Evolutionary conservation across 2,329 filamentous ascomycete genomes (phyloP).

Genomic region (Cercospora sp.): DNA sequence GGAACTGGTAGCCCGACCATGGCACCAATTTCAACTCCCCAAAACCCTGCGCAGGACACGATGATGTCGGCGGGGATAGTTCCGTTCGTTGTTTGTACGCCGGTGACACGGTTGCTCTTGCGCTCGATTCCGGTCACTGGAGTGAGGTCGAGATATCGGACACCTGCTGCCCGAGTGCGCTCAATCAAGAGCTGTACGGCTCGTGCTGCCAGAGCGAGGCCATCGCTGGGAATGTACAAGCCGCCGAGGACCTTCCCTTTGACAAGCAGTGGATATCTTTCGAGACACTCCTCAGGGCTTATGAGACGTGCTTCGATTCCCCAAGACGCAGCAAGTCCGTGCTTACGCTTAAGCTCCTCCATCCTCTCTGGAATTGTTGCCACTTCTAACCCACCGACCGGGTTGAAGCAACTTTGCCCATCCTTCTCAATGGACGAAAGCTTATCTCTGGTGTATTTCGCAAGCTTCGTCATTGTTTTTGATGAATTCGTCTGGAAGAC

Average conservation of each 20-base stretch:
- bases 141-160: slow-evolving; percentile 58
- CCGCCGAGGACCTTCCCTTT: slow-evolving; percentile 54
- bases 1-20: slow-evolving; percentile 62
- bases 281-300: slow-evolving; percentile 54
- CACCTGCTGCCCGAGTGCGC: slow-evolving; percentile 59
- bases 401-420: slow-evolving; percentile 59
- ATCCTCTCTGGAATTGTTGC: slow-evolving; percentile 61
- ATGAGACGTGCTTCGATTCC: slow-evolving; percentile 59
- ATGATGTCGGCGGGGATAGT: slow-evolving; percentile 60
- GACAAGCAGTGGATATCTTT: slow-evolving; percentile 58
- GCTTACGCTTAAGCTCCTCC: slow-evolving; percentile 63
- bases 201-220: slow-evolving; percentile 61
- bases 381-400: slow-evolving; percentile 63
- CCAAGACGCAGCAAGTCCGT: slow-evolving; percentile 62
- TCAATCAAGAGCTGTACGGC: slow-evolving; percentile 63
- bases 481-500: slow-evolving; percentile 64
- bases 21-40: slow-evolving; percentile 65
- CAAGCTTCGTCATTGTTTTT: slow-evolving; percentile 60
- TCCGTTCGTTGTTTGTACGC: slow-evolving; percentile 54
- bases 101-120: slow-evolving; percentile 54
- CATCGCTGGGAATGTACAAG: slow-evolving; percentile 62
- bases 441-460: slow-evolving; percentile 64
- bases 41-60: slow-evolving; percentile 65
- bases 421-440: slow-evolving; percentile 55
- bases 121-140: slow-evolving; percentile 60